A percentile compares a stretch with the other conserved stretches of the same genome.
Conservation (phyloP, 208 protist species). For the Naegleria lovaniensis region DNA sequence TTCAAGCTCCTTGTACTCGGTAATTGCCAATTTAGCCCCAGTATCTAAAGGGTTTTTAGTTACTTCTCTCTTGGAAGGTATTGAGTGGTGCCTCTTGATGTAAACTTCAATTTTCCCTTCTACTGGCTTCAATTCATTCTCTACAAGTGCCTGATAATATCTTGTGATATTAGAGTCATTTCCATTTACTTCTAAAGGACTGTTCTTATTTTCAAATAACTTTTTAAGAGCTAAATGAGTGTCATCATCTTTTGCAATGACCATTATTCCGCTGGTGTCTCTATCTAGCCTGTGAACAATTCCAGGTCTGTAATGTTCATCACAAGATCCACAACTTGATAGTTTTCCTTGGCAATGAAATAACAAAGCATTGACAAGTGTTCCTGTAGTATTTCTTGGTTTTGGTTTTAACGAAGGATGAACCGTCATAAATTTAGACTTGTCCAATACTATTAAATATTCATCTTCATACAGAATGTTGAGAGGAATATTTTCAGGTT, state of each 20-base stretch:
- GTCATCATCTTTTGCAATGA: slow-evolving; percentile 18
- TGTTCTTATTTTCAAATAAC: slow-evolving; percentile 8
- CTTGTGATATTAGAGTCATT: not conserved
- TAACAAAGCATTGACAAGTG: slow-evolving; percentile 27
- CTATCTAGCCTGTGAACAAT: slow-evolving; percentile 70
- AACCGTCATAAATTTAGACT: slow-evolving; percentile 19
- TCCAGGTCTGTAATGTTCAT: slow-evolving; percentile 7
- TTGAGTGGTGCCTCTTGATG: not conserved
- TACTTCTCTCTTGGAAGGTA: not conserved
- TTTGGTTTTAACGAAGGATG: slow-evolving; percentile 14
- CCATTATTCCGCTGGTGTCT: slow-evolving; percentile 65
- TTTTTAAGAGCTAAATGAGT: not conserved
- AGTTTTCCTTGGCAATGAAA: not conserved
- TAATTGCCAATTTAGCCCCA: not conserved
- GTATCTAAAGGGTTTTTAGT: not conserved
- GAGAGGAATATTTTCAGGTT: slow-evolving; percentile 14
- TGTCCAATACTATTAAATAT: not conserved
- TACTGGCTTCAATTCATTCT: not conserved
- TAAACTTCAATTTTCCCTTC: not conserved
- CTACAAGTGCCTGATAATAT: not conserved
- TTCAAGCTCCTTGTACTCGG: not conserved
- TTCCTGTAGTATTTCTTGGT: slow-evolving; percentile 2
- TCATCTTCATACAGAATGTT: slow-evolving; percentile 28
- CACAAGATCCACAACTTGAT: not conserved
- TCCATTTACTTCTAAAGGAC: not conserved